Percentiles rank a stretch among this genome's conserved stretches.
Conservation (phyloP, 352 stramenopile species). For the Pythium angustatum region DNA sequence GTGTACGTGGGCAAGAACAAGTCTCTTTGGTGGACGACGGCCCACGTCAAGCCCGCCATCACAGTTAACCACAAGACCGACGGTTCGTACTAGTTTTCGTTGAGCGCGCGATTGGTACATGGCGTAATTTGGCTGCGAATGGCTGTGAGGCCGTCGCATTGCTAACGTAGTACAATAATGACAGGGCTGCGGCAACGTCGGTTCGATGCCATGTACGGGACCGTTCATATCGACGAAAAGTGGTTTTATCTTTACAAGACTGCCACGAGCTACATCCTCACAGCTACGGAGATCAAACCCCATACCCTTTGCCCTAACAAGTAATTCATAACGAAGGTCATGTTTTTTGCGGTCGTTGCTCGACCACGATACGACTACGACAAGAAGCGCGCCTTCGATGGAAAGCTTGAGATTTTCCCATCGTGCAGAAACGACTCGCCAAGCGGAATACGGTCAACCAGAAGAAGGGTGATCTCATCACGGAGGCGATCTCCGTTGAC, state of each 20-base stretch:
- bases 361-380: slow-evolving; percentile 15
- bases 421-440: background rate
- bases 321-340: slow-evolving; percentile 32
- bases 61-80: background rate
- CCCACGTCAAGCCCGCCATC: slow-evolving; percentile 4
- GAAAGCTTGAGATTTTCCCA: slow-evolving; percentile 14
- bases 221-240: slow-evolving; percentile 32
- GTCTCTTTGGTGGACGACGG: background rate
- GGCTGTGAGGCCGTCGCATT: background rate
- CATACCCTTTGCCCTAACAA: slow-evolving; percentile 20
- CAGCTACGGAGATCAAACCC: background rate
- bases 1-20: slow-evolving; percentile 15
- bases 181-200: background rate
- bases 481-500: slow-evolving; percentile 3
- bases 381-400: slow-evolving; percentile 10
- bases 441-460: background rate
- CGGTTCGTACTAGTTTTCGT: slow-evolving; percentile 6
- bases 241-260: slow-evolving; percentile 30
- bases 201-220: slow-evolving; percentile 26
- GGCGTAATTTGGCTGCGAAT: background rate
- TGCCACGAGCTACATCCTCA: slow-evolving; percentile 15
- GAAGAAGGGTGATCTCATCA: background rate
- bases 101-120: slow-evolving; percentile 9
- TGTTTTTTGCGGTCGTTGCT: slow-evolving; percentile 28
- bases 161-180: no score